Evolutionary conservation across 202 grass and related monocot species (phyloP).

Genomic region (Cymbopogon flexuosus): DNA sequence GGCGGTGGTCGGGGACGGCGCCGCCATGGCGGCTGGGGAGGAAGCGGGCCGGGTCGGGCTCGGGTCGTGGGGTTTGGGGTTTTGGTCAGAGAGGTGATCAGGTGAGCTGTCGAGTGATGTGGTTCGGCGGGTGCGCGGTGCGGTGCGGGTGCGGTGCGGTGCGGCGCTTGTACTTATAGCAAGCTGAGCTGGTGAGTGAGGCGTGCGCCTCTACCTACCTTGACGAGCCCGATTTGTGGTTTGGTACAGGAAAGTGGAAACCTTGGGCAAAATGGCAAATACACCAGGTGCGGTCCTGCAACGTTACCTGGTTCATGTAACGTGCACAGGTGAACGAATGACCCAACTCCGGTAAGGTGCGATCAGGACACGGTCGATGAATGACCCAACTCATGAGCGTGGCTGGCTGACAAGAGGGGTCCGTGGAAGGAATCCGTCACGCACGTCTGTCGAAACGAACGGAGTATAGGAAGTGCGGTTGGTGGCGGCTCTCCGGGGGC

Average conservation of each 20-base stretch:
- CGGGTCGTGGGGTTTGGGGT: not conserved
- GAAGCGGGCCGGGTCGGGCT: not conserved
- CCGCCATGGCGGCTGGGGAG: conserved; percentile 38
- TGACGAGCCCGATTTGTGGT: conserved; percentile 7
- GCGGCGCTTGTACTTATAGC: not conserved
- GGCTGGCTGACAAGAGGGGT: not conserved
- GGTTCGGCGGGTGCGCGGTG: not conserved
- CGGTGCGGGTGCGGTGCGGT: too few species aligned
- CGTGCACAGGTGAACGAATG: too few species aligned
- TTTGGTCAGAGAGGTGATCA: not conserved
- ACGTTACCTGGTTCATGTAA: not conserved
- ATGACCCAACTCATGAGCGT: not conserved
- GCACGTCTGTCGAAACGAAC: not conserved
- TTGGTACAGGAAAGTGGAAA: not conserved
- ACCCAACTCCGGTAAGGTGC: too few species aligned
- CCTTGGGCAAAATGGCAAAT: not conserved
- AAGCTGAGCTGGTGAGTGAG: not conserved
- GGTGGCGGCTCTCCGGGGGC: not conserved
- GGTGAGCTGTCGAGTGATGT: not conserved
- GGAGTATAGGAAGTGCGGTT: not conserved
- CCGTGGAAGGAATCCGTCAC: not conserved
- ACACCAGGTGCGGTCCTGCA: too few species aligned
- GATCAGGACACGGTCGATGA: not conserved
- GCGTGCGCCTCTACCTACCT: not conserved
- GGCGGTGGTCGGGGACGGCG: conserved; percentile 42